Conservation (phyloP, 352 stramenopile genomes). For the Globisporangium uncinulatum region DNA sequence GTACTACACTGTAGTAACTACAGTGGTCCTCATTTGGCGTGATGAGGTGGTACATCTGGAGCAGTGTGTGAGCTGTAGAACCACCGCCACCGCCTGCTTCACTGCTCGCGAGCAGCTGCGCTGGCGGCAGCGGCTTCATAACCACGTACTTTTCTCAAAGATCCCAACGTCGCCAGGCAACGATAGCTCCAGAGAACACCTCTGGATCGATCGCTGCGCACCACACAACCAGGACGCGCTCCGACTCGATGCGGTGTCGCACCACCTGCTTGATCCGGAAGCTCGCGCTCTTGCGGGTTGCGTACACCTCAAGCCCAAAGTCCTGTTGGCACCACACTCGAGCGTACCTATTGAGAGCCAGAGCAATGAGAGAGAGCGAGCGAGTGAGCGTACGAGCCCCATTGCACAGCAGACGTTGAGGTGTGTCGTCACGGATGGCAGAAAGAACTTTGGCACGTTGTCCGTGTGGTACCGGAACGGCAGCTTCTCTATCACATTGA, state of each 20-base stretch:
- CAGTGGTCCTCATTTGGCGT: constrained; percentile 7
- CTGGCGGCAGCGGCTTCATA: constrained; percentile 16
- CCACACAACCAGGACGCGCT: constrained; percentile 45
- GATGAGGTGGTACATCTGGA: constrained; percentile 18
- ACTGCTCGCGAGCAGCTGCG: no score
- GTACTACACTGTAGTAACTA: no score
- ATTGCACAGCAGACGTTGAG: constrained; percentile 6
- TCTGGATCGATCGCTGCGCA: constrained; percentile 31
- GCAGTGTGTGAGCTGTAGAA: constrained; percentile 5
- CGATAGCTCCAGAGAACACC: constrained; percentile 29
- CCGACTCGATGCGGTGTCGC: constrained; percentile 23
- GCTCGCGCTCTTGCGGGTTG: constrained; percentile 20
- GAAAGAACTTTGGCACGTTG: constrained; percentile 16
- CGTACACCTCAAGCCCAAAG: constrained; percentile 34
- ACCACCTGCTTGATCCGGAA: constrained; percentile 34
- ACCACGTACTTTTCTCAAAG: constrained; percentile 39
- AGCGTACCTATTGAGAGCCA: background rate
- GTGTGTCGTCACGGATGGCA: constrained; percentile 5
- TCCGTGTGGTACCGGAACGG: constrained; percentile 30
- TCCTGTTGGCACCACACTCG: constrained; percentile 3
- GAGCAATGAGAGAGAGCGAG: background rate
- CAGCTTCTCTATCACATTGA: constrained; percentile 25
- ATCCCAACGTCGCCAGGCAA: constrained; percentile 33
- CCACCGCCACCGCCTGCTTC: background rate
- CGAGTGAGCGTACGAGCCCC: background rate